Percentiles rank a stretch among this genome's conserved stretches.
phyloP scores from a whole-genome alignment of 805 yeast genomes.

The Lachancea nothofagi region DNA sequence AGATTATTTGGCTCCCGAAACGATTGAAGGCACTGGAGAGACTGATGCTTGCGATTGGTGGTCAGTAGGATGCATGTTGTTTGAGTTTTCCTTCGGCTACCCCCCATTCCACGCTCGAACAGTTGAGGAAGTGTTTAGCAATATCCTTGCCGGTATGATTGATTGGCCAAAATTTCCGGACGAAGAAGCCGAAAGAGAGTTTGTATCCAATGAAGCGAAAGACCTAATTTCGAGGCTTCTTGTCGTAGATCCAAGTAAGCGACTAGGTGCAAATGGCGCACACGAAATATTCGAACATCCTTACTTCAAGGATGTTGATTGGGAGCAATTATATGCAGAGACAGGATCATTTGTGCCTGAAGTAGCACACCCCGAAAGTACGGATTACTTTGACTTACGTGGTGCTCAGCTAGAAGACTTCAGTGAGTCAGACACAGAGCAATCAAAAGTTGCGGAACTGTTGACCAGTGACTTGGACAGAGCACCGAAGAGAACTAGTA shows the following conservation, averaged over 20 bases:
- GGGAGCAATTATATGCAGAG: slow-evolving; percentile 66
- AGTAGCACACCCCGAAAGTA: slow-evolving; percentile 72
- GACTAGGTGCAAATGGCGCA: slow-evolving; percentile 78
- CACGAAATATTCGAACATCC: slow-evolving; percentile 75
- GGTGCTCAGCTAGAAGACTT: slow-evolving; percentile 66
- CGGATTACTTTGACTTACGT: slow-evolving; percentile 85
- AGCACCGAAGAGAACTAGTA: slow-evolving; percentile 6
- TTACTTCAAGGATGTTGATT: slow-evolving; percentile 64
- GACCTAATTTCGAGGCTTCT: slow-evolving; percentile 65
- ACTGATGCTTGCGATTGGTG: slow-evolving; percentile 77
- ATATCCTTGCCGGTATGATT: slow-evolving; percentile 65
- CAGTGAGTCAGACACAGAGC: slow-evolving; percentile 17
- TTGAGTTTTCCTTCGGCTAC: slow-evolving; percentile 86
- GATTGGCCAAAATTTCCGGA: slow-evolving; percentile 75
- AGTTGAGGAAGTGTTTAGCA: slow-evolving; percentile 76
- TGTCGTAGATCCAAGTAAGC: slow-evolving; percentile 51
- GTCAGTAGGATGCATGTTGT: slow-evolving; percentile 93
- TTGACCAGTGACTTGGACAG: slow-evolving; percentile 1
- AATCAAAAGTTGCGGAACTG: slow-evolving; percentile 1
- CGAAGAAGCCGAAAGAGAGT: slow-evolving; percentile 45
- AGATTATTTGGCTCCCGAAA: slow-evolving; percentile 95
- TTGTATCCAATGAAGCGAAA: slow-evolving; percentile 61
- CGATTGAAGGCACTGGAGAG: slow-evolving; percentile 78
- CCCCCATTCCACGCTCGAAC: slow-evolving; percentile 89
- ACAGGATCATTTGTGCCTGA: slow-evolving; percentile 82